These are phyloP conservation scores for Crocinoboletus sp. DNA, from an alignment of 1,284 basidiomycete species.

Conservation along the genomic window DNA sequence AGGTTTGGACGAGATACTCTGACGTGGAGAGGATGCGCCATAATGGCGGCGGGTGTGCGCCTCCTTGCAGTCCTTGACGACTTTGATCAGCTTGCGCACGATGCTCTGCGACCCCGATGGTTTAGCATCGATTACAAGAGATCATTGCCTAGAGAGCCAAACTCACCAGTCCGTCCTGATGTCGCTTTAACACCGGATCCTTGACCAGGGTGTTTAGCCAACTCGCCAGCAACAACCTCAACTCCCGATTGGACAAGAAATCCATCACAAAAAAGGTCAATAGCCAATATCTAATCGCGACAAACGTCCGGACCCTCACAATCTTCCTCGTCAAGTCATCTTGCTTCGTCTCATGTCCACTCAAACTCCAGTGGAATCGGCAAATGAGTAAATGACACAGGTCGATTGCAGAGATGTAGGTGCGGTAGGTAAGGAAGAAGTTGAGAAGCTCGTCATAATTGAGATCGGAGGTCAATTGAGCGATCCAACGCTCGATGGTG, in stretches of 20 bases:
- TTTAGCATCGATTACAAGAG: constrained; percentile 8
- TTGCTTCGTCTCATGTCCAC: constrained; percentile 44
- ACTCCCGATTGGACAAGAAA: constrained; percentile 74
- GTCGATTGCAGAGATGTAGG: constrained; percentile 72
- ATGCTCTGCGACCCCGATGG: constrained; percentile 50
- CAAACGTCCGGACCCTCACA: constrained; percentile 82
- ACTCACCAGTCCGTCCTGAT: constrained; percentile 67
- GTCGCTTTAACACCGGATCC: constrained; percentile 62
- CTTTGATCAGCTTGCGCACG: constrained; percentile 74
- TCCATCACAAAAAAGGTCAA: constrained; percentile 84
- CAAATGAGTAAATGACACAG: constrained; percentile 75
- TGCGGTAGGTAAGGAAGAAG: constrained; percentile 86
- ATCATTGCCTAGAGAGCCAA: background rate
- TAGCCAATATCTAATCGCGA: constrained; percentile 83
- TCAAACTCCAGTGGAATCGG: constrained; percentile 84
- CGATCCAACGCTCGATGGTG: constrained; percentile 87
- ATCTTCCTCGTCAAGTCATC: constrained; percentile 69
- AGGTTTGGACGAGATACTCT: constrained; percentile 31
- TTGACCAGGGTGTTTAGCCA: constrained; percentile 76
- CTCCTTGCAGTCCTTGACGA: constrained; percentile 73
- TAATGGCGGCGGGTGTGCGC: constrained; percentile 47
- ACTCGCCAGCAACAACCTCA: constrained; percentile 63
- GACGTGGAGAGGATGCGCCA: constrained; percentile 29
- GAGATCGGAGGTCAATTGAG: constrained; percentile 79
- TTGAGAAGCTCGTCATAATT: constrained; percentile 80